Evolutionary conservation across 768 basidiomycete genomes (phyloP), one percentile per base, ranked within the genome.

Genomic region (Rhizopogon sp.): DNA sequence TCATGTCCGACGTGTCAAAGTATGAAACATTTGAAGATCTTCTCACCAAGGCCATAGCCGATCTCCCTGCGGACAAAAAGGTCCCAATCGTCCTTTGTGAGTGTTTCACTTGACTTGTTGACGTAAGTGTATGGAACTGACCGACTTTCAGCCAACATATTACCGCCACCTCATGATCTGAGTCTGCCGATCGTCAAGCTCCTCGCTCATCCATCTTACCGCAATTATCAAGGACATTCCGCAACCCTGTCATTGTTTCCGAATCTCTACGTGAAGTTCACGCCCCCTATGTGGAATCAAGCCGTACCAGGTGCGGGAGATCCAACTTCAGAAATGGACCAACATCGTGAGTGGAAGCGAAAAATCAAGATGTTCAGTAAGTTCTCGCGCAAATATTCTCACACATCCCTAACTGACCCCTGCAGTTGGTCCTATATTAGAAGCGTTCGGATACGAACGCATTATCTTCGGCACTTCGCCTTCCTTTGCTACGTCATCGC

Each of bases 311-410:
- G 58, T 33, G 43, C 55, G 6, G 66, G 56, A 35, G 79, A 82
- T 65, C 79, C 46, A 82, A 60, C 74, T 77, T 59, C 80, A 52
- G 43, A 59, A 58, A 58, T 76, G 74, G 76, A 76, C 73, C 66
- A 79, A 82, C 47, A 75, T 87, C 57, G 82, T 88, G 71, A 87
- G 81, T 70, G 79, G 71, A 79, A 72, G 66, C 79, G 84, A 50
- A 75, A 88, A 54, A 81, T 92, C 70, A 93, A 88, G 75, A 88
- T 93, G 81, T 93, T 90, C 72, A 73, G 90, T 93, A 64, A 73
- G 90, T 84, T 16, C 39, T 33, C 53, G 41, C 25, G 31, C 53
- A 56, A n/a, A 61, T n/a, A 52, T 50, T 44, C n/a, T 50, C 6
- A 52, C n/a, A 25, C 29, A 7, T 40, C 25, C 29, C 59, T 46